Conservation (phyloP, 805 yeast genomes). For the Millerozyma acaciae region DNA sequence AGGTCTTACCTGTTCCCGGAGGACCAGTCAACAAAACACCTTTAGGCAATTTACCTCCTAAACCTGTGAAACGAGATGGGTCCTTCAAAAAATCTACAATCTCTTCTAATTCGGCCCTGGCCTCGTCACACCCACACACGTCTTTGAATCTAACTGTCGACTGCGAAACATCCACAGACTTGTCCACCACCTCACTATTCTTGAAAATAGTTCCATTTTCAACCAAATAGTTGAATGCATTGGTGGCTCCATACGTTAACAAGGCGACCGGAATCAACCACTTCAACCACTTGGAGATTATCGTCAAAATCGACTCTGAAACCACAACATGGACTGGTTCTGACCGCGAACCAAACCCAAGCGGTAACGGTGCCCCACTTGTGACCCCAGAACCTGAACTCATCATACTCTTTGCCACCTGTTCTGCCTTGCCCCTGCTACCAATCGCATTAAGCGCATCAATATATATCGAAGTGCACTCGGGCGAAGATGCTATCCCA, state of each 20-base stretch:
- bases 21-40: constrained; percentile 97
- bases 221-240: constrained; percentile 70
- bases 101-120: constrained; percentile 94
- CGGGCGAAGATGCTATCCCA: constrained; percentile 81
- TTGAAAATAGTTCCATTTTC: constrained; percentile 83
- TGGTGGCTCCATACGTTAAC: constrained; percentile 75
- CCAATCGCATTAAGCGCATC: constrained; percentile 81
- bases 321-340: constrained; percentile 95
- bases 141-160: constrained; percentile 87
- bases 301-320: constrained; percentile 75
- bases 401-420: constrained; percentile 46
- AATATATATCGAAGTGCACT: constrained; percentile 72
- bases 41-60: constrained; percentile 96
- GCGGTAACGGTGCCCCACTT: constrained; percentile 16
- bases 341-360: constrained; percentile 55
- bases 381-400: constrained; percentile 6
- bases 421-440: constrained; percentile 71
- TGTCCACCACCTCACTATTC: constrained; percentile 66
- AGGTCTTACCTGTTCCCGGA: constrained; percentile 98
- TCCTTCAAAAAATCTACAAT: constrained; percentile 96
- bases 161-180: constrained; percentile 77
- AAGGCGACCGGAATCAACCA: constrained; percentile 83
- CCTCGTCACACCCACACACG: constrained; percentile 98
- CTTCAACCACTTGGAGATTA: constrained; percentile 81
- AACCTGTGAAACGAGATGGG: constrained; percentile 91